A percentile compares a stretch with the other conserved stretches of the same genome.
Conservation (phyloP, 352 stramenopile genomes). For the Sclerospora graminicola region DNA sequence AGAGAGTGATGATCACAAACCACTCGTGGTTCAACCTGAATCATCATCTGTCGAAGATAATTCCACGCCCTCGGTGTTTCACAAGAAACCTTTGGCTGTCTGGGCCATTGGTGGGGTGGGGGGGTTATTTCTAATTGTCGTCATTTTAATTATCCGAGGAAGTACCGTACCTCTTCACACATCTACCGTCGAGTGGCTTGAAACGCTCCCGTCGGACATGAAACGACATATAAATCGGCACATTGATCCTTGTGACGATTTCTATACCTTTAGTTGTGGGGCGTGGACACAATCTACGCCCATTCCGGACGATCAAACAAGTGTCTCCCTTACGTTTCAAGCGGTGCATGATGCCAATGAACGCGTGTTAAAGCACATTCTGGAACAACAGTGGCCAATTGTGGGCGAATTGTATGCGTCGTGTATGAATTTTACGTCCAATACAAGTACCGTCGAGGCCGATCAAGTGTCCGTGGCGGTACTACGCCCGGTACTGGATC, state of each 20-base stretch:
- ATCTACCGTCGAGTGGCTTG: constrained; percentile 3
- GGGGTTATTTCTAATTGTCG: neutral
- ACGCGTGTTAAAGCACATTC: constrained; percentile 35
- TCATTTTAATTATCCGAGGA: neutral
- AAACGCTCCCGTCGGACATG: constrained; percentile 27
- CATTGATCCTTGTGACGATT: constrained; percentile 56
- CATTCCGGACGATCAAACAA: constrained; percentile 29
- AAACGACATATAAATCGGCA: constrained; percentile 29
- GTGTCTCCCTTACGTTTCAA: constrained; percentile 27
- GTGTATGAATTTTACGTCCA: constrained; percentile 46
- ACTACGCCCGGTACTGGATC: constrained; percentile 24
- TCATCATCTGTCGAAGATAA: too few species aligned
- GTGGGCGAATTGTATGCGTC: constrained; percentile 47
- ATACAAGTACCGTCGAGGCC: constrained; percentile 30
- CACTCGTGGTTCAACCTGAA: too few species aligned
- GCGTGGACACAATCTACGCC: constrained; percentile 29
- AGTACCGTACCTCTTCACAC: neutral
- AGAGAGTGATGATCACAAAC: too few species aligned
- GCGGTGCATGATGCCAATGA: constrained; percentile 24
- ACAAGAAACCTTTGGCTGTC: neutral
- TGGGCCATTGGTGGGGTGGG: neutral
- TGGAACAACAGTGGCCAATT: constrained; percentile 54
- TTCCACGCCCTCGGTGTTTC: neutral
- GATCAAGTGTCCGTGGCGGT: constrained; percentile 13
- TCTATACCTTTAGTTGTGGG: constrained; percentile 67